These are phyloP conservation scores for Parmelia sp. DNA, from an alignment of 495 filamentous ascomycete species.

Conservation along the genomic window DNA sequence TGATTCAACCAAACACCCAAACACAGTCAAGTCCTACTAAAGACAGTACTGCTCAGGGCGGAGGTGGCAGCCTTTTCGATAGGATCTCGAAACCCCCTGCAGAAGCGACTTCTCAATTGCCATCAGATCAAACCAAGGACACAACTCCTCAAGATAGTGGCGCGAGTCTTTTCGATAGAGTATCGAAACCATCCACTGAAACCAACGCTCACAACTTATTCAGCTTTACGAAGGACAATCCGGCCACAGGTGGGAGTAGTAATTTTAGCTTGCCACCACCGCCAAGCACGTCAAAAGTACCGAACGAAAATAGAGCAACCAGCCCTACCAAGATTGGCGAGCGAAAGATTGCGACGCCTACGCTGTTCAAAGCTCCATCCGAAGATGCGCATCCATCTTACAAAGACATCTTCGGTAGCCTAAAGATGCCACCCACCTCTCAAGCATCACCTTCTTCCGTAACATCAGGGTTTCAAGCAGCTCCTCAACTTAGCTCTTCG, in stretches of 20 bases:
- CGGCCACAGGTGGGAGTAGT: background rate
- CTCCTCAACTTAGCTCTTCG: background rate
- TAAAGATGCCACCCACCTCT: constrained; percentile 7
- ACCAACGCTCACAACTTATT: background rate
- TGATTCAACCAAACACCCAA: constrained; percentile 11
- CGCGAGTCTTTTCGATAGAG: constrained; percentile 13
- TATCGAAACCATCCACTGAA: background rate
- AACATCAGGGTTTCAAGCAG: background rate
- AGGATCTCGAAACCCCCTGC: constrained; percentile 3
- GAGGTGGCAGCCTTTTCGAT: constrained; percentile 18
- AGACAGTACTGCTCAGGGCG: background rate
- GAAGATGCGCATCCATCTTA: background rate
- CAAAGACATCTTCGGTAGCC: constrained; percentile 1
- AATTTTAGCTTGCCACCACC: constrained; percentile 3
- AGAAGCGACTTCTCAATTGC: background rate
- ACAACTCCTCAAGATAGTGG: background rate
- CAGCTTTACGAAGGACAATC: background rate
- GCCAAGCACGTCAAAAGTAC: background rate
- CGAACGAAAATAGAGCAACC: background rate
- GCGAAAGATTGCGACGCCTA: constrained; percentile 7
- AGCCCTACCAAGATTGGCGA: background rate
- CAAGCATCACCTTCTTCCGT: constrained; percentile 17
- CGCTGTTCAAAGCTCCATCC: background rate
- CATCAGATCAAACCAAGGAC: background rate
- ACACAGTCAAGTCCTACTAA: constrained; percentile 13